A percentile compares a stretch with the other conserved stretches of the same genome.
These are phyloP conservation scores for Chaetomium fimeti DNA, from an alignment of 495 filamentous ascomycete genomes.

Conservation along the genomic window DNA sequence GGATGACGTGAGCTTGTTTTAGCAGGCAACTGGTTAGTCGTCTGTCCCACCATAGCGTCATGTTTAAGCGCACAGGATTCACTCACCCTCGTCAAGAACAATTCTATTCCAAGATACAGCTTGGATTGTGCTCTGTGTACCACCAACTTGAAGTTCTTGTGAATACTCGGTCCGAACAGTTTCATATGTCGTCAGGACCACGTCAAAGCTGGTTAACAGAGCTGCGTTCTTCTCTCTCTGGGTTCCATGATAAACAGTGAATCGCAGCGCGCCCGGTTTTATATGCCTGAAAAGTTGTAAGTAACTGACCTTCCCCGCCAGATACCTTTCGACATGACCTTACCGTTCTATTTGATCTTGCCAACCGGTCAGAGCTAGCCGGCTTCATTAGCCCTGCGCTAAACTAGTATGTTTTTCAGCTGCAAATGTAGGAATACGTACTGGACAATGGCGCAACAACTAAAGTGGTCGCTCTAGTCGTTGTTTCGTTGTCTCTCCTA, in stretches of 20 bases:
- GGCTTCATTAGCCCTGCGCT: no score
- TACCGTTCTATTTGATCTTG: no score
- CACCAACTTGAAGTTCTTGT: neutral
- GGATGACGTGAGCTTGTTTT: conserved; percentile 25
- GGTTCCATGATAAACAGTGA: neutral
- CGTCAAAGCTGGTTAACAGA: neutral
- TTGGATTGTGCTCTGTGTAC: neutral
- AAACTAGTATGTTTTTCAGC: no score
- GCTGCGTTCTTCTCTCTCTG: neutral
- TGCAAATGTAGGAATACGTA: no score
- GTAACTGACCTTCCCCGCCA: no score
- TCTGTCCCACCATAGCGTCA: neutral
- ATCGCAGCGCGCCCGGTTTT: neutral
- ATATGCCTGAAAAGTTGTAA: neutral
- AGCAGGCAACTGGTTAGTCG: neutral
- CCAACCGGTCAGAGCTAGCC: no score
- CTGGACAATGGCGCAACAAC: no score
- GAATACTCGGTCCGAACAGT: neutral
- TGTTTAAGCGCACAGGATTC: neutral
- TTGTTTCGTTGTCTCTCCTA: neutral
- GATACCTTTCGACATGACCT: no score
- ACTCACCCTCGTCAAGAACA: conserved; percentile 1
- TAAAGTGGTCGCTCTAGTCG: neutral
- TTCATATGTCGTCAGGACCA: conserved; percentile 1
- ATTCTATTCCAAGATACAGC: neutral